Percentiles rank a stretch among this genome's conserved stretches.
Evolutionary conservation across 176 grass and related monocot genomes (phyloP).

Genomic region (Secale cereale): DNA sequence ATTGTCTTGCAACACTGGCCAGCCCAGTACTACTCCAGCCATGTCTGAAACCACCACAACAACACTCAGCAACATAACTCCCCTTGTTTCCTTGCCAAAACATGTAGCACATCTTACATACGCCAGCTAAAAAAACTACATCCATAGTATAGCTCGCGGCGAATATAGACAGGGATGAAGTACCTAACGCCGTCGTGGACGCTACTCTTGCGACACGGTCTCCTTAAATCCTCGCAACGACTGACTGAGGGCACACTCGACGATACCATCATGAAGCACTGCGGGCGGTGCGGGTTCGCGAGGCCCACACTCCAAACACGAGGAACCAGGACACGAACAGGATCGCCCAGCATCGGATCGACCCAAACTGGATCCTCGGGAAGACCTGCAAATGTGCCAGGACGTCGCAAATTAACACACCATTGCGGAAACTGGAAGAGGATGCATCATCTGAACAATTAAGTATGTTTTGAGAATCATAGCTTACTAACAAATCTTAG

Average conservation of each 20-base stretch:
- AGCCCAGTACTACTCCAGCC: background rate
- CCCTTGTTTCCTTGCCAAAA: background rate
- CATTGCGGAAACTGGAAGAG: background rate
- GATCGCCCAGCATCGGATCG: slow-evolving; percentile 66
- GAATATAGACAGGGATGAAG: slow-evolving; percentile 34
- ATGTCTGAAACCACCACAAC: no score
- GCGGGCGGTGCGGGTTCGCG: slow-evolving; percentile 53
- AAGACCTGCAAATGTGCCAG: slow-evolving; percentile 40
- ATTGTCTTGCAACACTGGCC: background rate
- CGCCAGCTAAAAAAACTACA: background rate
- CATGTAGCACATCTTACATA: background rate
- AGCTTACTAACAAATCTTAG: slow-evolving; percentile 85
- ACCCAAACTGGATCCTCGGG: slow-evolving; percentile 67
- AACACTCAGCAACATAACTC: no score
- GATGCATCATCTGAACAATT: background rate
- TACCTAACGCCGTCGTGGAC: background rate
- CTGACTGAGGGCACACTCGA: background rate
- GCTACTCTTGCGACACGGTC: background rate
- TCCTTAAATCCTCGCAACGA: background rate
- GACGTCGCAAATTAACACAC: background rate
- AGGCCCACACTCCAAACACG: slow-evolving; percentile 80
- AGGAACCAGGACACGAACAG: slow-evolving; percentile 88
- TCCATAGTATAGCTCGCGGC: background rate
- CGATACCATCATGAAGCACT: slow-evolving; percentile 27
- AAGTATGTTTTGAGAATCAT: background rate